Conservation (phyloP, 345 rosid genomes). For the Syzygium grande region DNA sequence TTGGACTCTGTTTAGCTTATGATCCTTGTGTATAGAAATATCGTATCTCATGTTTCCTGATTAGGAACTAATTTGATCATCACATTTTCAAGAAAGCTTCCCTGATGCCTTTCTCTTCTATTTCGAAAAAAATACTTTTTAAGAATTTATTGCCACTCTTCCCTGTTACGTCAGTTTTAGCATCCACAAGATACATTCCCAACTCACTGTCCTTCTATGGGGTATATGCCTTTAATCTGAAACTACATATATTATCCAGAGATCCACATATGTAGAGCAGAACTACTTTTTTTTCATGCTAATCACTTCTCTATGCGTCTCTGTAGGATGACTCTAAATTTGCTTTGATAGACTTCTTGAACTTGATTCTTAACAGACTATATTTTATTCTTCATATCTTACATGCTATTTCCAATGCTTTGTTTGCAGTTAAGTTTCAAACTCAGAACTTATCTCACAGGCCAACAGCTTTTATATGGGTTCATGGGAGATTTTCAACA, state of each 20-base stretch:
- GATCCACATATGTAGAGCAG: background rate
- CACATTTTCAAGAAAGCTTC: background rate
- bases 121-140: background rate
- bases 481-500: too few relatives aligned
- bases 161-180: background rate
- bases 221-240: constrained; percentile 23
- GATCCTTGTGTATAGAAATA: background rate
- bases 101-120: background rate
- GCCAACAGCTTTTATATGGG: too few relatives aligned
- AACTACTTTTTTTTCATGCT: background rate
- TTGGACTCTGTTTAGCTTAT: background rate
- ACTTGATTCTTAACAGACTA: background rate
- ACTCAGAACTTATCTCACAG: background rate
- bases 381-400: background rate
- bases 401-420: background rate
- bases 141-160: too few relatives aligned
- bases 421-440: too few relatives aligned
- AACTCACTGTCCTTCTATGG: constrained; percentile 65
- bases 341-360: background rate
- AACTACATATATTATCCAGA: background rate
- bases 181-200: constrained; percentile 28
- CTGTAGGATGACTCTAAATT: background rate
- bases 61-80: too few relatives aligned
- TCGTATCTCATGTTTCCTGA: background rate
- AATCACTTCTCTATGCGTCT: background rate